Evolutionary conservation across 192 early-diverging fungal genomes (phyloP).

Genomic region (Coemansia sp.): DNA sequence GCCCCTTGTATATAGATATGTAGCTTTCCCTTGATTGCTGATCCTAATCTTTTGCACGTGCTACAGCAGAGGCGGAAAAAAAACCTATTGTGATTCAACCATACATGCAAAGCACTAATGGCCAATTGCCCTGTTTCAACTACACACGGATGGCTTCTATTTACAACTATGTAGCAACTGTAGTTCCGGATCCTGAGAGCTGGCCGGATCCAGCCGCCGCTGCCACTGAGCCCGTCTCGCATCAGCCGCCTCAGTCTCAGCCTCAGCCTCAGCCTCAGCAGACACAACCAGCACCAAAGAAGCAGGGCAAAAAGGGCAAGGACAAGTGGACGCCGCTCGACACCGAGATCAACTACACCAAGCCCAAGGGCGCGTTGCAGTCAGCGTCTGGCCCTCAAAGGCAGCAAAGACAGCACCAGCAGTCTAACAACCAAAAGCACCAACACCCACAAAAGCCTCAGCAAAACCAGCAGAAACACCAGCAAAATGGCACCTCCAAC

Average conservation of each 20-base stretch:
- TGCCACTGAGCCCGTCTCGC: conserved; percentile 18
- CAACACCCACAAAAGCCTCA: conserved; percentile 2
- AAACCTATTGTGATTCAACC: background rate
- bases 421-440: conserved; percentile 9
- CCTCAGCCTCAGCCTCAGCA: conserved; percentile 5
- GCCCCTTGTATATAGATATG: conserved; percentile 3
- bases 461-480: conserved; percentile 5
- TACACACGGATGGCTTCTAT: background rate
- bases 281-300: conserved; percentile 21
- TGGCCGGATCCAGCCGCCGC: conserved; percentile 58
- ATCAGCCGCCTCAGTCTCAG: conserved; percentile 3
- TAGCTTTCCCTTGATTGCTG: conserved; percentile 6
- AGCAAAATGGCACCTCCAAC: conserved; percentile 1
- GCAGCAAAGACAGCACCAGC: conserved; percentile 21
- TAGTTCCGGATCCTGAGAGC: conserved; percentile 33
- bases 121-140: conserved; percentile 1
- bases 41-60: conserved; percentile 1
- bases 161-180: conserved; percentile 21
- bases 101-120: background rate
- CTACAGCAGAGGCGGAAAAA: background rate
- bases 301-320: conserved; percentile 45
- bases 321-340: conserved; percentile 55
- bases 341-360: conserved; percentile 50
- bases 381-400: conserved; percentile 20
- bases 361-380: conserved; percentile 37